phyloP scores from a whole-genome alignment of 805 yeast species.

The Tetrapisispora taiwanensis region DNA sequence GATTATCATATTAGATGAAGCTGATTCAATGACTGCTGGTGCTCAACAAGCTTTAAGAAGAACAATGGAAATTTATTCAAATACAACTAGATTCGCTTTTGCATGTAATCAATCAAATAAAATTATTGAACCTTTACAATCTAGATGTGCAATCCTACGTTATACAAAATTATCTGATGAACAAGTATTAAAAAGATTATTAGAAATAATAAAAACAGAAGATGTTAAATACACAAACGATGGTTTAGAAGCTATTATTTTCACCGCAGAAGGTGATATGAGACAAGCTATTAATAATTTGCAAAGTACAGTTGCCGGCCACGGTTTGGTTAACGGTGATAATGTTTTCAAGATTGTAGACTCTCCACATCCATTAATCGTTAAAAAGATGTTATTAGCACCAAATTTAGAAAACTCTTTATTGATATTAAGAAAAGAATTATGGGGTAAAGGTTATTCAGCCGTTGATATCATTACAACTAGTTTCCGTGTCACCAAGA shows the following conservation, averaged over 20 bases:
- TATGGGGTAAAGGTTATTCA: constrained; percentile 88
- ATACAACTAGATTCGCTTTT: constrained; percentile 94
- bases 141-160: constrained; percentile 90
- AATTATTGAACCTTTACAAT: constrained; percentile 92
- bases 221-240: constrained; percentile 72
- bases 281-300: constrained; percentile 92
- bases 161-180: constrained; percentile 74
- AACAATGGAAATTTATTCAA: constrained; percentile 92
- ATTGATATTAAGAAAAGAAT: constrained; percentile 43
- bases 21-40: constrained; percentile 94
- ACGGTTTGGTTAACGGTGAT: constrained; percentile 79
- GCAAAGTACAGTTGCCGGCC: constrained; percentile 91
- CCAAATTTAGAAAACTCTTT: constrained; percentile 56
- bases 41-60: constrained; percentile 92
- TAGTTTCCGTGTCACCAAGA: constrained; percentile 78
- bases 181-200: constrained; percentile 67
- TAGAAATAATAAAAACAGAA: constrained; percentile 62
- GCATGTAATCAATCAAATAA: constrained; percentile 93
- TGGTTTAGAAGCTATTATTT: constrained; percentile 85
- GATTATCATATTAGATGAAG: constrained; percentile 88
- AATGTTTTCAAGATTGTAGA: constrained; percentile 94
- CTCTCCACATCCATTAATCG: constrained; percentile 86
- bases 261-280: constrained; percentile 98
- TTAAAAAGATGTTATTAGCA: constrained; percentile 55
- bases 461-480: constrained; percentile 90